phyloP scores from a whole-genome alignment of 768 basidiomycete species.

The Xerocomellus chrysenteron region DNA sequence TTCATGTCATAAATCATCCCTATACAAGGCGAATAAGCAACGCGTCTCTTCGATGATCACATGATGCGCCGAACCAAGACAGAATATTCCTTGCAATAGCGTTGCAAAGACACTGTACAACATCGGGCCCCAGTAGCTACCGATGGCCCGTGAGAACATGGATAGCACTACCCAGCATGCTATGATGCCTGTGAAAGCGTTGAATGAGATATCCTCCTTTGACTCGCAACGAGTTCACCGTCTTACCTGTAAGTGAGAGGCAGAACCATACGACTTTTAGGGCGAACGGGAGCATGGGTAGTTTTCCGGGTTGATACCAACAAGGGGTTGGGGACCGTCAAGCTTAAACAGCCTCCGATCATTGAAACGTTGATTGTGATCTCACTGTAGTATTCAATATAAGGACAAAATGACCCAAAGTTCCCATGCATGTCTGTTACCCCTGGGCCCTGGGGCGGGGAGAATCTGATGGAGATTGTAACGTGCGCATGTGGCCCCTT shows the following conservation, averaged over 20 bases:
- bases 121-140: slow-evolving; percentile 48
- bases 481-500: neutral
- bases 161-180: slow-evolving; percentile 49
- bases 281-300: slow-evolving; percentile 51
- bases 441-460: neutral
- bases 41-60: neutral
- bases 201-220: neutral
- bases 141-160: slow-evolving; percentile 44
- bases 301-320: neutral
- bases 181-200: slow-evolving; percentile 41
- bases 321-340: neutral
- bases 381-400: neutral
- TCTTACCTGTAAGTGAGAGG: slow-evolving; percentile 53
- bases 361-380: neutral
- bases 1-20: slow-evolving; percentile 68
- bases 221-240: neutral
- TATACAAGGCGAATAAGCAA: slow-evolving; percentile 22
- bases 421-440: slow-evolving; percentile 7
- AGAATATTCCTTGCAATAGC: slow-evolving; percentile 54
- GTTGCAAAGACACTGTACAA: slow-evolving; percentile 51
- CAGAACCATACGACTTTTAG: slow-evolving; percentile 59
- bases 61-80: slow-evolving; percentile 46
- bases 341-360: neutral
- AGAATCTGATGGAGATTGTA: neutral
- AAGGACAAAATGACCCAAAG: neutral